Evolutionary conservation across 305 asterid genomes (phyloP).

Genomic region (Stenogyne calaminthoides): DNA sequence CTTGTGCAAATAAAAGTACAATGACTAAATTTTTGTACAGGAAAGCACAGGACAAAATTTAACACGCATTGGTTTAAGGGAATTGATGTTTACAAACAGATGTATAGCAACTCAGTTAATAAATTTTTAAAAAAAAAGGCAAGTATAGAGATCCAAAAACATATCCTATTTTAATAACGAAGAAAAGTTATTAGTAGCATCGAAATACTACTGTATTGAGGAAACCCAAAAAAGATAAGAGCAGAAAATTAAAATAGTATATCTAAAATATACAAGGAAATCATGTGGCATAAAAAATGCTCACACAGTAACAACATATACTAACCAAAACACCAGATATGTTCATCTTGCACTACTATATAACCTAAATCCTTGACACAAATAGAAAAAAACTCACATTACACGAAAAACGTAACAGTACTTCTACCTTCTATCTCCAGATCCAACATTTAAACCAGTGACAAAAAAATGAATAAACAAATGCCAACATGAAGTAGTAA

Average conservation of each 20-base stretch:
- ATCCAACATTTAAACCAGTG: slow-evolving; percentile 13
- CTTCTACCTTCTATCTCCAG: slow-evolving; percentile 22
- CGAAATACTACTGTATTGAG: no score
- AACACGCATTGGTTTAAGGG: not conserved
- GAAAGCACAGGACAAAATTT: not conserved
- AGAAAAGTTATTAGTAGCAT: not conserved
- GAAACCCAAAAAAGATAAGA: not conserved
- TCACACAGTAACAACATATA: not conserved
- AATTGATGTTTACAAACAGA: not conserved
- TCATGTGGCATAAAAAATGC: no score
- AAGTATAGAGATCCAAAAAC: not conserved
- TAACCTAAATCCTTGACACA: slow-evolving; percentile 24
- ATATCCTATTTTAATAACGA: not conserved
- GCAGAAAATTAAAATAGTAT: not conserved
- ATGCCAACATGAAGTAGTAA: slow-evolving; percentile 23
- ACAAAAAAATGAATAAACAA: slow-evolving; percentile 31
- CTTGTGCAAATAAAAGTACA: not conserved
- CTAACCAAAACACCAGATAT: not conserved
- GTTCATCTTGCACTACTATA: not conserved
- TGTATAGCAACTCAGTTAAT: not conserved
- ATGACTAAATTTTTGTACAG: not conserved
- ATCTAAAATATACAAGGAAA: not conserved
- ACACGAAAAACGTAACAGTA: slow-evolving; percentile 13
- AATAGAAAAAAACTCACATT: slow-evolving; percentile 21
- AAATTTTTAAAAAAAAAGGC: no score